A percentile compares a stretch with the other conserved stretches of the same genome.
Conservation (phyloP, 2,329 filamentous ascomycete genomes). For the Ophiostoma sp. region DNA sequence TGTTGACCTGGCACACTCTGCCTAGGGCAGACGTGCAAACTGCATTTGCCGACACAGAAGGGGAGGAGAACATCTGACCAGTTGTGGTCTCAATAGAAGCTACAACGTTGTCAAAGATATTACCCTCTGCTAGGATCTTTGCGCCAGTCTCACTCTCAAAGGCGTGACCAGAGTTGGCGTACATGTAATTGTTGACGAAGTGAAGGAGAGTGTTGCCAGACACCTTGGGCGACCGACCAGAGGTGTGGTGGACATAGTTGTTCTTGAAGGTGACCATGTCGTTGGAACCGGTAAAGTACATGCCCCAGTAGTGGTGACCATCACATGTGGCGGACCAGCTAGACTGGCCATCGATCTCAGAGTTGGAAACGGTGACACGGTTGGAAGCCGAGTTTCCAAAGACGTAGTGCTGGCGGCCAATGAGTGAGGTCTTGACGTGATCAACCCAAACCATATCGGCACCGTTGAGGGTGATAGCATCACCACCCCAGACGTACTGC, state of each 20-base stretch:
- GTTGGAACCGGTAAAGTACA: constrained; percentile 9
- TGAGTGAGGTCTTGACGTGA: constrained; percentile 4
- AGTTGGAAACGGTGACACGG: constrained; percentile 2
- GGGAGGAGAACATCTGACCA: constrained; percentile 2
- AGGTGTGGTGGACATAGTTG: constrained; percentile 9
- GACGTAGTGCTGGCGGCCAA: constrained; percentile 10
- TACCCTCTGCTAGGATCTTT: constrained; percentile 1
- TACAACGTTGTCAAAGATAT: constrained; percentile 1
- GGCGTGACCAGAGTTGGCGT: background rate
- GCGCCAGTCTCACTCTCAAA: constrained; percentile 6
- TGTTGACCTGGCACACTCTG: constrained; percentile 8
- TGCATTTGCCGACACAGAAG: background rate
- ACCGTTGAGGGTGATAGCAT: constrained; percentile 8
- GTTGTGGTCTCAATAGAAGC: background rate
- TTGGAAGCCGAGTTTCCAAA: constrained; percentile 10
- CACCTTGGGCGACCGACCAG: constrained; percentile 2
- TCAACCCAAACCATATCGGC: constrained; percentile 9
- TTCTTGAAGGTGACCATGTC: constrained; percentile 13
- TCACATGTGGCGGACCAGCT: constrained; percentile 3
- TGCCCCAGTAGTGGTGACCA: constrained; percentile 8
- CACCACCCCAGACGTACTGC: constrained; percentile 5
- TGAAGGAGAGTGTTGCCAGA: constrained; percentile 5
- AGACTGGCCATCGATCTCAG: background rate
- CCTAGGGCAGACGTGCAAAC: constrained; percentile 6
- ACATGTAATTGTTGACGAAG: constrained; percentile 11